A percentile compares a stretch with the other conserved stretches of the same genome.
phyloP scores from a whole-genome alignment of 2,329 filamentous ascomycete genomes.

The Fusarium sarcochroum region DNA sequence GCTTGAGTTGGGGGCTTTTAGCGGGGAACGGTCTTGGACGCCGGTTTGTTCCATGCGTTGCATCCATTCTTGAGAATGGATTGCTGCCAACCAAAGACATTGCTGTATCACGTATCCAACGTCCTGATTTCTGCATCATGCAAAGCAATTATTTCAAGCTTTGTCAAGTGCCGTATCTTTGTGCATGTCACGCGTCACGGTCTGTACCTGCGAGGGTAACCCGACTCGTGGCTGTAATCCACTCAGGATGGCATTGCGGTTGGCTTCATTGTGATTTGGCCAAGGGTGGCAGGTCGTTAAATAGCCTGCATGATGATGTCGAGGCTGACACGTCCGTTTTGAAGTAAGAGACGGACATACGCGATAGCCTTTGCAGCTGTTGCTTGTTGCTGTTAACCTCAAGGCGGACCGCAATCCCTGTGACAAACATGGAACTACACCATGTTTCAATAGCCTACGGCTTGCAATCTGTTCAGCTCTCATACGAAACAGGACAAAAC shows the following conservation, averaged over 20 bases:
- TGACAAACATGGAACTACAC: constrained; percentile 14
- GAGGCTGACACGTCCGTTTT: constrained; percentile 7
- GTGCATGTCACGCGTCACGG: background rate
- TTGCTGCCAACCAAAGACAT: constrained; percentile 8
- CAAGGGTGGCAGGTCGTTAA: constrained; percentile 9
- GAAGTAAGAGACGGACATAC: no score
- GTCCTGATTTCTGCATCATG: constrained; percentile 3
- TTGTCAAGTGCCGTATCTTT: background rate
- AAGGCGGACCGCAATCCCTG: constrained; percentile 14
- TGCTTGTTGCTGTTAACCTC: no score
- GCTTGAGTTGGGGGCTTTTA: constrained; percentile 30
- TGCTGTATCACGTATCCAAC: constrained; percentile 12
- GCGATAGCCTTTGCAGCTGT: no score
- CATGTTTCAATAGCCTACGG: constrained; percentile 12
- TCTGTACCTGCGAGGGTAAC: constrained; percentile 3
- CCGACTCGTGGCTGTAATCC: background rate
- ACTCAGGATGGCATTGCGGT: background rate
- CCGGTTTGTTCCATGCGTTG: constrained; percentile 20
- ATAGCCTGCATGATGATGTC: constrained; percentile 34
- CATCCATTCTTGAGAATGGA: background rate
- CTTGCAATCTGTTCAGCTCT: constrained; percentile 8
- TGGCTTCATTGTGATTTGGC: background rate
- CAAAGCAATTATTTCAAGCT: constrained; percentile 8
- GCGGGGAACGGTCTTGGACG: constrained; percentile 29
- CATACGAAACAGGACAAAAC: background rate